These are phyloP conservation scores for Pythium biforme DNA, from an alignment of 352 stramenopile species.

Conservation along the genomic window DNA sequence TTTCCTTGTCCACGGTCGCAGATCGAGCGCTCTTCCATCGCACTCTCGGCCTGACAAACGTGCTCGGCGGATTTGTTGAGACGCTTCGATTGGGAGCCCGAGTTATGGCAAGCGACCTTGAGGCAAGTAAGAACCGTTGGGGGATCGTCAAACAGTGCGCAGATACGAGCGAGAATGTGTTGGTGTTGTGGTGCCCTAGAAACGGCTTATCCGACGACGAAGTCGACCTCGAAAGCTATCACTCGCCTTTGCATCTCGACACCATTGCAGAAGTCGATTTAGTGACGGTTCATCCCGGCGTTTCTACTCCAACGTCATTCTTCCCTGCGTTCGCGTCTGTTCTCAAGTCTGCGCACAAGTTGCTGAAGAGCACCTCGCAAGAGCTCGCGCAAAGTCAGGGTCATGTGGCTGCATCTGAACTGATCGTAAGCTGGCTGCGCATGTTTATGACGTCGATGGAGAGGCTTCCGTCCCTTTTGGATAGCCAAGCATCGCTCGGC, in stretches of 20 bases:
- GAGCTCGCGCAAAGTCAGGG: slow-evolving; percentile 9
- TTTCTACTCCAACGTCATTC: slow-evolving; percentile 6
- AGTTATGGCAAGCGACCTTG: slow-evolving; percentile 5
- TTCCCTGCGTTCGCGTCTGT: slow-evolving; percentile 23
- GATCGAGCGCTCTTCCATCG: slow-evolving; percentile 15
- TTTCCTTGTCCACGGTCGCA: neutral
- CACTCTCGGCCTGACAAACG: slow-evolving; percentile 17
- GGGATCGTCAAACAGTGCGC: slow-evolving; percentile 19
- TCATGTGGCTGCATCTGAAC: slow-evolving; percentile 30
- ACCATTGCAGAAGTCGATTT: slow-evolving; percentile 6
- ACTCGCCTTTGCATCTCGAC: neutral
- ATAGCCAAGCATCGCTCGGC: slow-evolving; percentile 56
- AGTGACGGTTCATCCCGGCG: neutral
- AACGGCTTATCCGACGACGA: neutral
- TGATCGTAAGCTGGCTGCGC: slow-evolving; percentile 53
- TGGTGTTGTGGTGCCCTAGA: neutral
- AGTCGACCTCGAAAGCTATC: neutral
- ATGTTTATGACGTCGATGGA: slow-evolving; percentile 50
- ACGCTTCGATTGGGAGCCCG: slow-evolving; percentile 14
- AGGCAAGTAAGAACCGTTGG: neutral
- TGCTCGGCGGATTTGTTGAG: slow-evolving; percentile 23
- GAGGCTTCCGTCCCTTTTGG: slow-evolving; percentile 50
- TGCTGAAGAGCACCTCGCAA: slow-evolving; percentile 10
- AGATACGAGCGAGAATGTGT: slow-evolving; percentile 1
- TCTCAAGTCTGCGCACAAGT: slow-evolving; percentile 25